phyloP scores from a whole-genome alignment of 2,329 filamentous ascomycete genomes.

The Colletotrichum caudatum region DNA sequence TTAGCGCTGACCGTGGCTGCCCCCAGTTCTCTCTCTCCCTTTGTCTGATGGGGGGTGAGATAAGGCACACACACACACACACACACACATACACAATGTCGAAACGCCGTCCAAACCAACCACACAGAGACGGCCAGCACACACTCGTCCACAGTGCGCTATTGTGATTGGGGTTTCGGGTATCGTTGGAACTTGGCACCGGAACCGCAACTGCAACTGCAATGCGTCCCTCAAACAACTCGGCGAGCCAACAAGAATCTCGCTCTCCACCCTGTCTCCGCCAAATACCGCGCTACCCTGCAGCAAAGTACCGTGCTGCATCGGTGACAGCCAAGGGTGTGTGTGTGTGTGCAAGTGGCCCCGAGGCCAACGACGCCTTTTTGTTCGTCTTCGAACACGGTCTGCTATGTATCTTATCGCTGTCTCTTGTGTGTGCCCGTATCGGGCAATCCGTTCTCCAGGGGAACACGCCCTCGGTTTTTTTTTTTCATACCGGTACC shows the following conservation, averaged over 20 bases:
- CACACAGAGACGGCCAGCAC: conserved; percentile 2
- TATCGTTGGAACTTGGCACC: conserved; percentile 17
- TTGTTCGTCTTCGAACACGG: background rate
- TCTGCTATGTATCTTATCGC: conserved; percentile 16
- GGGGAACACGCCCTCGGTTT: background rate
- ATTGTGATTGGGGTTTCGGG: conserved; percentile 30
- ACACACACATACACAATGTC: background rate
- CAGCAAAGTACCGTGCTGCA: conserved; percentile 31
- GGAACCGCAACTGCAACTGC: conserved; percentile 25
- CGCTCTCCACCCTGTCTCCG: conserved; percentile 17
- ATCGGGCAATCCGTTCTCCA: conserved; percentile 11
- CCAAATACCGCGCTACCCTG: conserved; percentile 18
- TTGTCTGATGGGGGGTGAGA: conserved; percentile 21
- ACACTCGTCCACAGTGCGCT: conserved; percentile 19
- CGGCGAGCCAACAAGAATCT: conserved; percentile 28
- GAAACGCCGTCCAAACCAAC: conserved; percentile 10
- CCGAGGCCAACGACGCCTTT: conserved; percentile 21
- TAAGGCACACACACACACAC: conserved; percentile 1
- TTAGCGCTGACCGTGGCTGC: conserved; percentile 30
- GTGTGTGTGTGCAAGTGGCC: conserved; percentile 29
- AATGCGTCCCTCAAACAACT: conserved; percentile 35
- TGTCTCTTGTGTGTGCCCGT: conserved; percentile 4
- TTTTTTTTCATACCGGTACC: background rate
- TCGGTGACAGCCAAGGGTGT: conserved; percentile 22
- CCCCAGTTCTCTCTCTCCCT: background rate